These are phyloP conservation scores for Penicillium frequentans DNA, from an alignment of 2,329 filamentous ascomycete species.

Conservation along the genomic window DNA sequence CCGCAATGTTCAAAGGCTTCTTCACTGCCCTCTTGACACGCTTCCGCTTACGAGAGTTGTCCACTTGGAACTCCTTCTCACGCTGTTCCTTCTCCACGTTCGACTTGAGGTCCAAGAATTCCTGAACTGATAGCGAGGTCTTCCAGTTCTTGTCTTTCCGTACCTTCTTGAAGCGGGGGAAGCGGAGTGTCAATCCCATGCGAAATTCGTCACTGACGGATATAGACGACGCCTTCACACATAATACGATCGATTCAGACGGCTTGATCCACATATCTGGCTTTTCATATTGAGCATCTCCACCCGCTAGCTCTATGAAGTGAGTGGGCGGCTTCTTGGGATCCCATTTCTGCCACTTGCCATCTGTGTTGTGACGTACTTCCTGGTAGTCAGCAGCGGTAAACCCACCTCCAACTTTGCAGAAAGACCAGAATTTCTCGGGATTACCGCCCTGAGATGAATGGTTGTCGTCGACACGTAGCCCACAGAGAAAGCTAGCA, in stretches of 20 bases:
- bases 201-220: conserved; percentile 75
- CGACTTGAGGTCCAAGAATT: conserved; percentile 71
- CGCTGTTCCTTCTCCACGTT: conserved; percentile 69
- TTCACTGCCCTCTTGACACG: conserved; percentile 58
- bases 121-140: conserved; percentile 72
- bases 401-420: conserved; percentile 96
- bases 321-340: conserved; percentile 70
- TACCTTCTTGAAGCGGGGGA: conserved; percentile 82
- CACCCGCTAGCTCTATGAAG: conserved; percentile 79
- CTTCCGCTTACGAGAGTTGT: conserved; percentile 61
- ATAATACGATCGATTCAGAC: conserved; percentile 80
- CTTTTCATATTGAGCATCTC: conserved; percentile 70
- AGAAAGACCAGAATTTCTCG: conserved; percentile 89
- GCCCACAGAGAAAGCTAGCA: conserved; percentile 86
- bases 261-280: conserved; percentile 95
- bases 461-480: conserved; percentile 71
- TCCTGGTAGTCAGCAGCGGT: conserved; percentile 79
- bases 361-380: conserved; percentile 80
- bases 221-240: conserved; percentile 83
- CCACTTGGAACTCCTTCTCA: conserved; percentile 74
- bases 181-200: conserved; percentile 75
- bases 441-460: conserved; percentile 56
- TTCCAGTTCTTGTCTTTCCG: conserved; percentile 84
- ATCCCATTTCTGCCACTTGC: conserved; percentile 90
- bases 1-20: conserved; percentile 72